Base-by-base conservation (phyloP, 2,329 filamentous ascomycete species). In the Epicoccum sorghinum region DNA sequence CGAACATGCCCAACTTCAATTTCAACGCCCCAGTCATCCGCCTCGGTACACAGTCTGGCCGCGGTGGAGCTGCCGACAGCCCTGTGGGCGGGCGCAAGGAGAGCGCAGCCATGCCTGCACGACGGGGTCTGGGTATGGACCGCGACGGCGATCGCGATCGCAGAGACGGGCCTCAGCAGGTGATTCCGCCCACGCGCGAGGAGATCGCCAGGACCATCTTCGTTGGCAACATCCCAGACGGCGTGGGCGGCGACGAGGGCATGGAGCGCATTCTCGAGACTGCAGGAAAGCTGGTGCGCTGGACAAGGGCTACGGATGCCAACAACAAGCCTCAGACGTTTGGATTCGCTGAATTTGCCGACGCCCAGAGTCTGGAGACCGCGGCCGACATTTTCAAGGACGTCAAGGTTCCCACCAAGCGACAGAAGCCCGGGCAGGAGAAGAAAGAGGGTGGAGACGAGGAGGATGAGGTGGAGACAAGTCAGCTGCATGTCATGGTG, bases 1-100 rank as follows among this genome's bases (percentile, higher is more conserved):
- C 90, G 45, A 96, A 95, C 72, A 90, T 97, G 83, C 92, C 93
- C 46, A 96, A 96, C 74, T 96, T 99, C 81, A 97, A 99, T 80
- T 96, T 98, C 80, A 96, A 90, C 69, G 95, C 95, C 32, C 93
- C 93, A 52, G 92, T 98, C 56, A 98, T 99, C 70, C 90, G 95
- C 50, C 84, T 99, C 40, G 95, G 93, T 37, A 93, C 92, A 1
- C 84, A 88, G 18, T 75, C 86, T 3, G 77, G 83, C n/a, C 91
- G 91, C 69, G 80, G 87, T 24, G 69, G 75, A 32, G 44, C 73
- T 68, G 29, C 51, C 33, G 73, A 74, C 40, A 75, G 74, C 48
- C 78, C 55, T 81, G 80, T 62, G 32, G 73, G 75, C 18, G 74
- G 75, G 13, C 80, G 82, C 38, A 78, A 80, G 58, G 81, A 85